A percentile compares a stretch with the other conserved stretches of the same genome.
Evolutionary conservation across 2,329 filamentous ascomycete species (phyloP).

Genomic region (Neonectria magnoliae): DNA sequence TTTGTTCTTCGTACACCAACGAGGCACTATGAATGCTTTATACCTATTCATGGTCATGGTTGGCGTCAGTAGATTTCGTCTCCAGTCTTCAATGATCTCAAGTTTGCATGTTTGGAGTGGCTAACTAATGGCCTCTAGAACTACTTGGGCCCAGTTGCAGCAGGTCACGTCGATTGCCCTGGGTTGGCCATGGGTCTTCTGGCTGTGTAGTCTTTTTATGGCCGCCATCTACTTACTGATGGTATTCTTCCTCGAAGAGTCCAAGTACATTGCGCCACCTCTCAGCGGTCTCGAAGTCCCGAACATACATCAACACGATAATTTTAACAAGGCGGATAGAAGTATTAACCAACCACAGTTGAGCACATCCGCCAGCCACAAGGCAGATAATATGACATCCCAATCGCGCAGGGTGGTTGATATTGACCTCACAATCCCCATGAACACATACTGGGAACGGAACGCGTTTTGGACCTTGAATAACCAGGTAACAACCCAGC

Average conservation of each 20-base stretch:
- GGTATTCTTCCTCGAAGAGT: constrained; percentile 22
- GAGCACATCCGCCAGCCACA: neutral
- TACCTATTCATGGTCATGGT: constrained; percentile 32
- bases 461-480: constrained; percentile 17
- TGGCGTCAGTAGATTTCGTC: constrained; percentile 11
- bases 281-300: constrained; percentile 12
- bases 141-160: constrained; percentile 31
- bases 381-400: neutral
- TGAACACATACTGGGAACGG: constrained; percentile 16
- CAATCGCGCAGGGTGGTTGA: neutral
- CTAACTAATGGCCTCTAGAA: constrained; percentile 7
- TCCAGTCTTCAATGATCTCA: neutral
- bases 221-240: constrained; percentile 6
- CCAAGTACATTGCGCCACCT: constrained; percentile 10
- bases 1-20: constrained; percentile 45
- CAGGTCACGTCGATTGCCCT: constrained; percentile 21
- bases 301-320: neutral
- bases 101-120: neutral
- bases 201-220: constrained; percentile 21
- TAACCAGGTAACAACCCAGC: neutral
- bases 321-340: neutral
- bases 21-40: constrained; percentile 44
- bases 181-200: constrained; percentile 25
- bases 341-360: neutral
- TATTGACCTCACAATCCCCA: constrained; percentile 10